Base-by-base conservation (phyloP, 116 monocot species). In the Cymodocea nodosa region DNA sequence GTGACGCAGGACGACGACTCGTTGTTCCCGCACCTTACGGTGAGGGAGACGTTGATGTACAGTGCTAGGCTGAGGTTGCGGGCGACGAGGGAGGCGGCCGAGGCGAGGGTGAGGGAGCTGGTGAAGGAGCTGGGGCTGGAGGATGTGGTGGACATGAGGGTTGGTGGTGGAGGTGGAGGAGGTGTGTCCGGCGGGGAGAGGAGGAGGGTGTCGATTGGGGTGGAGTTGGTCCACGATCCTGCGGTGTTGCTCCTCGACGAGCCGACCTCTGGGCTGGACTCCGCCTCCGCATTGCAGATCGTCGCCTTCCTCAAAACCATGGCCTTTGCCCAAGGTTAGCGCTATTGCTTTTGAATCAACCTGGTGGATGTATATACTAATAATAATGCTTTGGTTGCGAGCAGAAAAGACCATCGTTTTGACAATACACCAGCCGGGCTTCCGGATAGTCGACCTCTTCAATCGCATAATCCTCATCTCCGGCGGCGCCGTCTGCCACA, bases 221-320 rank as follows among this genome's bases (percentile, higher is more conserved):
- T 84, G 39, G 97, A 97, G 53, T 69, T 97, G 60, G 92, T 97
- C 6, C 97, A 97, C 64, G 78, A 86, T 72, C 97, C 97, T 34
- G 78, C 83, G 1, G 82, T 89, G 18, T 78, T 97, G 23, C 71
- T 97, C 22, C 83, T 97, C 23, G 97, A 97, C 73, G 97, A 97
- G 76, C 91, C 97, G 19, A 97, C 97, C 2, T 97, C 97, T 15
- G 97, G 97, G 24, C 73, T 97, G 15, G 97, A 97, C 77, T 97
- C 97, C 0, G 81, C 76, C 1, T 83, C 88, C 1, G 97, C 97
- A 0, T 73, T 88, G 35, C 79, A 85, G 72, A 71, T 91, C 44
- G 30, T 88, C 30, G 15, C 73, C 14, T 71, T 85, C 51, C 82
- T 97, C 44, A 88, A 88, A 48, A 62, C 75, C n/a, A 91, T 97